Base-by-base conservation (phyloP, 2,329 filamentous ascomycete genomes). In the Trichoderma sp. region DNA sequence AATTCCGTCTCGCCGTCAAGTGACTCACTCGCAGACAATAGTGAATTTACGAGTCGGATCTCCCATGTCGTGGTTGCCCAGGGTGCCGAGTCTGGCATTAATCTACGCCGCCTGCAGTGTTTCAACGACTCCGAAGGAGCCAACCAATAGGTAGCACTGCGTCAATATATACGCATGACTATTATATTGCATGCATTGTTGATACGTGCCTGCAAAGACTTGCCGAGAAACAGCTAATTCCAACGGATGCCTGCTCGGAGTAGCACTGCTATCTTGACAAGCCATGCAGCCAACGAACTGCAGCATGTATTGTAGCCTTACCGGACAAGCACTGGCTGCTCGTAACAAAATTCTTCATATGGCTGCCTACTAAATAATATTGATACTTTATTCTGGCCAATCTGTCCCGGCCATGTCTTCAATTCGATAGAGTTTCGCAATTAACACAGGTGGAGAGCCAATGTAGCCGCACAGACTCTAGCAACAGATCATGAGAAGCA, bases 1-100 rank as follows among this genome's bases (percentile, higher is more conserved):
- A 49, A 57, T 49, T 66, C 27, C 40, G 53, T 66, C 37, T 40
- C 27, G 8, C 53, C 53, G 27, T 47, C 37, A 49, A 47, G 52
- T 66, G 63, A 66, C 63, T 66, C 63, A 66, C 53, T 16, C 27
- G 24, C 21, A 24, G 19, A 11, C 21, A 57, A 47, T 19, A 40
- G 56, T 24, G 47, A 47, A 29, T 53, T 11, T 53, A 29, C 11
- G 21, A 29, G 40, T 27, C 16, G 24, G 29, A 29, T 33, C 19
- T 40, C 19, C 19, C 43, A 7, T 63, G 35, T 11, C 29, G n/a
- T 31, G 24, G 47, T 49, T 21, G 53, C 37, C 53, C 47, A 40
- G n/a, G 37, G 13, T 31, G 27, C 53, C 16, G 27, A 29, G 53
- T 33, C 21, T 43, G 19, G 52, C 21, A 21, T 56, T 56, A 19